Evolutionary conservation across 345 rosid genomes (phyloP), one percentile per base, ranked within the genome.

Genomic region (Eucalyptus erythrocorys): DNA sequence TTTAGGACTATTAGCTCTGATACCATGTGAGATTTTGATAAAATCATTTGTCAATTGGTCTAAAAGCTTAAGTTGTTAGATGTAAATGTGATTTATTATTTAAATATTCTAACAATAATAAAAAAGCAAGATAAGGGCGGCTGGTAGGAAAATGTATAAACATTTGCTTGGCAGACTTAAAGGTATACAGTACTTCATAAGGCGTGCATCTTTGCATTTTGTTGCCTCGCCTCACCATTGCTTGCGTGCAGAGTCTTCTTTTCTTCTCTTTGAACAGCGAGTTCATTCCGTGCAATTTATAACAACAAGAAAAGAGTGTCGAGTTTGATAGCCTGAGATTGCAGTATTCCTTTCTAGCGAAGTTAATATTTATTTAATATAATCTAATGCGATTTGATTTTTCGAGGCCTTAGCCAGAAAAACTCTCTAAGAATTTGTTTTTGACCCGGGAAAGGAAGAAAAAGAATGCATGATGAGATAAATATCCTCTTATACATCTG

Each of bases 11-110:
- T 49, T 2, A 49, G 2, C 51, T 49, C 7, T 1, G 7, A 49
- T 17, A 49, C 6, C 7, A 49, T 14, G 17, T 49, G 51, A 49
- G 51, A 49, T 49, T 49, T 48, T 14, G 6, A 14, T 49, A 14
- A 3, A 3, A 14, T 0, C 0, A 49, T 1, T 49, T 49, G 51
- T 49, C 0, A 49, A 49, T 0, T 49, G 51, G 6, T 49, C 1
- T 49, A 49, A 49, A 49, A 49, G 6, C 19, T 49, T 49, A 49
- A 15, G 7, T 15, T 2, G 7, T 49, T 49, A 49, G 3, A 49
- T 49, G 21, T 1, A 49, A 15, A 15, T 15, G 1, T 49, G 17
- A 0, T 49, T 49, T 49, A 49, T 15, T 49, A 49, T 49, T 49
- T 49, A 49, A 49, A 49, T 49, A 49, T 14, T 48, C 5, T 48